A percentile compares a stretch with the other conserved stretches of the same genome.
phyloP scores from a whole-genome alignment of 140 eudicot genomes.

The Anethum foeniculum region DNA sequence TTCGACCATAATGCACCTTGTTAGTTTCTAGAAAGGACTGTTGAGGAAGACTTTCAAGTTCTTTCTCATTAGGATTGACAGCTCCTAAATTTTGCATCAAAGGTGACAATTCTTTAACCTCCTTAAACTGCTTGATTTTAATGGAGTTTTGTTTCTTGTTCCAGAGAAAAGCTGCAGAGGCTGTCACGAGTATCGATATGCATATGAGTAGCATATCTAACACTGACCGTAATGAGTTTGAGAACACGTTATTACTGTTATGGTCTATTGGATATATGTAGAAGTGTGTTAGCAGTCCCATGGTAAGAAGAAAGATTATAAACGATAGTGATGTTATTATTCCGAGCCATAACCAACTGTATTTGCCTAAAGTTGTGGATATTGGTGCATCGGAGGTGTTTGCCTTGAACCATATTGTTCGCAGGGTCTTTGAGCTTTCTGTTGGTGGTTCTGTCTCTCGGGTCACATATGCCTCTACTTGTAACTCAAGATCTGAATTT shows the following conservation, averaged over 20 bases:
- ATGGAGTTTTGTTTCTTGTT: conserved; percentile 37
- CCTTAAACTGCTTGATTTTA: conserved; percentile 28
- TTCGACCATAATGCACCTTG: conserved; percentile 30
- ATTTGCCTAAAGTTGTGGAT: conserved; percentile 25
- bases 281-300: conserved; percentile 31
- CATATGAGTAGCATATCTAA: conserved; percentile 33
- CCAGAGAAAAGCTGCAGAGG: conserved; percentile 32
- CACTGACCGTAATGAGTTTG: conserved; percentile 20
- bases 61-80: conserved; percentile 29
- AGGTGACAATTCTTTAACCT: conserved; percentile 15
- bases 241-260: conserved; percentile 24
- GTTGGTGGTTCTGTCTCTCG: conserved; percentile 34
- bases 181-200: conserved; percentile 23
- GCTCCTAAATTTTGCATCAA: conserved; percentile 18
- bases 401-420: conserved; percentile 35
- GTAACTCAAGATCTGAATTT: conserved; percentile 42
- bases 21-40: conserved; percentile 22
- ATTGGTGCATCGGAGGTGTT: conserved; percentile 23
- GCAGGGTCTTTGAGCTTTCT: background rate
- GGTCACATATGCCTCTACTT: conserved; percentile 86
- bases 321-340: conserved; percentile 28
- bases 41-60: conserved; percentile 42
- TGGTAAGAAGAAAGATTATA: conserved; percentile 25
- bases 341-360: conserved; percentile 39
- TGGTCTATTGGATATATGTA: conserved; percentile 52